These are phyloP conservation scores for Aphanomyces invadans DNA, from an alignment of 352 stramenopile genomes.

Conservation along the genomic window DNA sequence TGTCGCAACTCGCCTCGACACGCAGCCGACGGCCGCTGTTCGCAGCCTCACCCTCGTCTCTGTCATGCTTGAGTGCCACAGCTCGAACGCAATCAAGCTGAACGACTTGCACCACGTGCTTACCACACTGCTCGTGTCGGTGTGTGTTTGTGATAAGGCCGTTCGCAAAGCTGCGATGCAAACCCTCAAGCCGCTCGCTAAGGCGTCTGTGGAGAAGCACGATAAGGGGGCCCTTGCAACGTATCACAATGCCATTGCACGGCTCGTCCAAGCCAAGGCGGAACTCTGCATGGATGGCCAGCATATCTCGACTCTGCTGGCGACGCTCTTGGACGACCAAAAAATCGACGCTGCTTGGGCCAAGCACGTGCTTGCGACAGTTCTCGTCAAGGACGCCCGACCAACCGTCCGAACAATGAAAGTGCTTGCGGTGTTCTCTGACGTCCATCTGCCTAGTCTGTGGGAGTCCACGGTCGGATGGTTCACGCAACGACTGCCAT, in stretches of 20 bases:
- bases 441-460: slow-evolving; percentile 42
- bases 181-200: slow-evolving; percentile 39
- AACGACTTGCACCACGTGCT: slow-evolving; percentile 33
- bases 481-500: slow-evolving; percentile 35
- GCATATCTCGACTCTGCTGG: slow-evolving; percentile 46
- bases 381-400: slow-evolving; percentile 24
- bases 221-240: slow-evolving; percentile 30
- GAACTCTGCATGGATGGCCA: slow-evolving; percentile 71
- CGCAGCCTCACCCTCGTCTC: slow-evolving; percentile 3
- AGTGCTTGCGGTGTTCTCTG: slow-evolving; percentile 49
- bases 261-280: slow-evolving; percentile 54
- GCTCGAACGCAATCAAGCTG: neutral
- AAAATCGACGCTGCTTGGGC: slow-evolving; percentile 33
- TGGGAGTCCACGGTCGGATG: slow-evolving; percentile 64
- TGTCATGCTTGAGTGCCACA: slow-evolving; percentile 23
- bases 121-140: slow-evolving; percentile 57
- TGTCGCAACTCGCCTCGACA: slow-evolving; percentile 6
- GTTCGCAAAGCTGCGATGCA: slow-evolving; percentile 54
- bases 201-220: slow-evolving; percentile 35
- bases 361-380: slow-evolving; percentile 36
- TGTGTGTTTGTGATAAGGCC: slow-evolving; percentile 37
- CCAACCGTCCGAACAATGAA: slow-evolving; percentile 44
- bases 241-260: slow-evolving; percentile 32
- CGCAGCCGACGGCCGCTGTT: neutral
- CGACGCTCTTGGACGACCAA: slow-evolving; percentile 31